Evolutionary conservation across 2,329 filamentous ascomycete species (phyloP).

Genomic region (Diaporthe citrichinensis): DNA sequence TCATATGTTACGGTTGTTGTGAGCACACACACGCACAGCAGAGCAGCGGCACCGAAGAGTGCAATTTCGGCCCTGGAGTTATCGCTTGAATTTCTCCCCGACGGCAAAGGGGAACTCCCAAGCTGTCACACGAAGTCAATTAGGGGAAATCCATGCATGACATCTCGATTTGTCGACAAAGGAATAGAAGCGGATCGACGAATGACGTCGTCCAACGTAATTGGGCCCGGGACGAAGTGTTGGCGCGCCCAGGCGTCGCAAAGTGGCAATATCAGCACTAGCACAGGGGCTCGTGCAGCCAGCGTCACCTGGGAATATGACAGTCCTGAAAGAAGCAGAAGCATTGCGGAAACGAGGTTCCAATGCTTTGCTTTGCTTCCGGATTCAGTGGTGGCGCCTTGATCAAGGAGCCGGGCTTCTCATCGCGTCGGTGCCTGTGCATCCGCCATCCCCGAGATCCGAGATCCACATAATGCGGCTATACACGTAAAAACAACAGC

Average conservation of each 20-base stretch:
- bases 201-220: constrained; percentile 31
- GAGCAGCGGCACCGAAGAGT: neutral
- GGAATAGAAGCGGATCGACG: constrained; percentile 6
- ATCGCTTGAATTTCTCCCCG: neutral
- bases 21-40: neutral
- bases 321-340: neutral
- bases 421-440: neutral
- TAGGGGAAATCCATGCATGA: constrained; percentile 15
- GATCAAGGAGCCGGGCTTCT: neutral
- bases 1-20: neutral
- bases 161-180: constrained; percentile 25
- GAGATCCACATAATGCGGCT: constrained; percentile 21
- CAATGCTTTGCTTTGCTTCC: neutral
- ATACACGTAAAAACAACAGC: neutral
- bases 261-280: constrained; percentile 28
- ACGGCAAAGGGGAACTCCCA: neutral
- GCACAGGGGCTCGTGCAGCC: constrained; percentile 16
- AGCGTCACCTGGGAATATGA: constrained; percentile 3
- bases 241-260: constrained; percentile 27
- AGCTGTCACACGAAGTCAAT: constrained; percentile 29
- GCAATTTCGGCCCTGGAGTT: neutral
- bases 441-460: neutral
- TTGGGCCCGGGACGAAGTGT: neutral
- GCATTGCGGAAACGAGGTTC: neutral
- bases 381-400: neutral